These are phyloP conservation scores for Phytophthora sansomeana DNA, from an alignment of 352 stramenopile genomes.

Conservation along the genomic window DNA sequence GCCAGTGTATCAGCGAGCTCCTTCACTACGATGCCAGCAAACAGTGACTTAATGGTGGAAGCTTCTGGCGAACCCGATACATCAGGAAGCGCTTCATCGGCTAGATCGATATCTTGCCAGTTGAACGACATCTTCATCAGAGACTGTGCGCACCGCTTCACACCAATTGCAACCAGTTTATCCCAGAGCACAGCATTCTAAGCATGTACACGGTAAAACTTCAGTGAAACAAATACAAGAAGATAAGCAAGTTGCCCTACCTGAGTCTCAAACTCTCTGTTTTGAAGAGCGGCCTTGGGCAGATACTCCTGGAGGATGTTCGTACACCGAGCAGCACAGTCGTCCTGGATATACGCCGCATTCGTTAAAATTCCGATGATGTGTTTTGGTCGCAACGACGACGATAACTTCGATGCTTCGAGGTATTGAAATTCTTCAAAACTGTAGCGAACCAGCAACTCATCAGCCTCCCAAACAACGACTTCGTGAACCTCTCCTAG, in stretches of 20 bases:
- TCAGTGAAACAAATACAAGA: background rate
- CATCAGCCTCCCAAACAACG: conserved; percentile 63
- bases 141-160: conserved; percentile 70
- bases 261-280: conserved; percentile 50
- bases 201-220: background rate
- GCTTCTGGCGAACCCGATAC: conserved; percentile 26
- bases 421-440: conserved; percentile 70
- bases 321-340: conserved; percentile 55
- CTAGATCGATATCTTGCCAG: conserved; percentile 71
- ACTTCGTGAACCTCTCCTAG: conserved; percentile 68
- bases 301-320: conserved; percentile 69
- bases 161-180: conserved; percentile 51
- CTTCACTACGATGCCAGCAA: conserved; percentile 60
- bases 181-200: conserved; percentile 66
- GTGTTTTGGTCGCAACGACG: conserved; percentile 68
- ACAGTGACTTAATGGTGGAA: conserved; percentile 39
- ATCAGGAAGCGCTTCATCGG: conserved; percentile 56
- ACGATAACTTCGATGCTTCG: conserved; percentile 68
- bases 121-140: conserved; percentile 76
- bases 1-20: conserved; percentile 52
- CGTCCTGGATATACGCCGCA: conserved; percentile 73
- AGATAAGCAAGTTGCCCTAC: conserved; percentile 23
- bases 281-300: conserved; percentile 52
- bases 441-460: conserved; percentile 69
- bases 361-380: conserved; percentile 77